Conservation (phyloP, 1,284 basidiomycete species). For the Pseudozyma thailandica region DNA sequence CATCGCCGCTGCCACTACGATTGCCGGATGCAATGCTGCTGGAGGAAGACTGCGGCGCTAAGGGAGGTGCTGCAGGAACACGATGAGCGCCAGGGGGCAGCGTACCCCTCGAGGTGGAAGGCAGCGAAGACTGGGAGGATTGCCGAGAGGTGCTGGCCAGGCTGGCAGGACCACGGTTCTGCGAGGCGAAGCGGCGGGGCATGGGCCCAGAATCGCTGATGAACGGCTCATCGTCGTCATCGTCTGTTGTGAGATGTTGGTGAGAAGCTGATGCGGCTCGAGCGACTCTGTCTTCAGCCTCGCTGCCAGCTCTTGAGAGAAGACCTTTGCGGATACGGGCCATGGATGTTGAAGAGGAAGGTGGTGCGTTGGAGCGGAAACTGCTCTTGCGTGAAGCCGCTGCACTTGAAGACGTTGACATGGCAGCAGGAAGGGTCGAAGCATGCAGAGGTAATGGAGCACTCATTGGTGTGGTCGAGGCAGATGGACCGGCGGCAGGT, state of each 20-base stretch:
- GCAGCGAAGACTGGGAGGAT: slow-evolving; percentile 35
- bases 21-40: slow-evolving; percentile 33
- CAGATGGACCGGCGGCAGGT: slow-evolving; percentile 18
- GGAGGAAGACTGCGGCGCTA: slow-evolving; percentile 12
- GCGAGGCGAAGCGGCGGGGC: slow-evolving; percentile 49
- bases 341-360: slow-evolving; percentile 35
- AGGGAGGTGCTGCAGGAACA: neutral
- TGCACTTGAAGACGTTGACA: slow-evolving; percentile 32
- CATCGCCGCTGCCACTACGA: slow-evolving; percentile 44
- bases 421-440: neutral
- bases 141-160: slow-evolving; percentile 21
- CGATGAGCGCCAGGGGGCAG: neutral
- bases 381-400: slow-evolving; percentile 43
- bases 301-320: slow-evolving; percentile 41
- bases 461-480: slow-evolving; percentile 29
- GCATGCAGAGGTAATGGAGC: slow-evolving; percentile 34
- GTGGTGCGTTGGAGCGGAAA: slow-evolving; percentile 35
- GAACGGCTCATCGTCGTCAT: slow-evolving; percentile 48
- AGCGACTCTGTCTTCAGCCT: slow-evolving; percentile 39
- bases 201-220: slow-evolving; percentile 54
- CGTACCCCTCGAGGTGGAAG: slow-evolving; percentile 11
- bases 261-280: slow-evolving; percentile 20
- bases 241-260: slow-evolving; percentile 39
- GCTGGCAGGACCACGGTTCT: slow-evolving; percentile 15
- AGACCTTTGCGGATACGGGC: slow-evolving; percentile 47